Conservation (phyloP, 2,329 filamentous ascomycete genomes). For the Celoporthe dispersa region DNA sequence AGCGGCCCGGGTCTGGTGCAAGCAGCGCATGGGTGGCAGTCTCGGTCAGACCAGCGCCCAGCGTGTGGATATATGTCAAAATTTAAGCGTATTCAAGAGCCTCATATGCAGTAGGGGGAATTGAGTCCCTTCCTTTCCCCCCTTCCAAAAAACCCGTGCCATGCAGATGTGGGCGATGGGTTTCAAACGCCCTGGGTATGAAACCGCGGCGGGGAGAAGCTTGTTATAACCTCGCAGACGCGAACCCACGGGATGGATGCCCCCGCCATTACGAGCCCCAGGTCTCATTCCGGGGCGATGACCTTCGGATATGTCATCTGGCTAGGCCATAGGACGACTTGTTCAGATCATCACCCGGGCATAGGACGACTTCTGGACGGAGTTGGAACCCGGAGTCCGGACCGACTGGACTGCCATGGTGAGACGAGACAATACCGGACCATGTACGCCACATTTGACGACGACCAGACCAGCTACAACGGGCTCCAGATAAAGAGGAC, state of each 20-base stretch:
- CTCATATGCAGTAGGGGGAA: not conserved
- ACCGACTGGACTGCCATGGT: not conserved
- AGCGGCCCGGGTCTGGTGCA: not conserved
- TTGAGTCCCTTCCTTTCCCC: not conserved
- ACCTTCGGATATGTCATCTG: not conserved
- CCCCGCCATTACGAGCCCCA: not conserved
- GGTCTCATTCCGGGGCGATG: not conserved
- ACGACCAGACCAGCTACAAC: not conserved
- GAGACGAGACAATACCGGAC: not conserved
- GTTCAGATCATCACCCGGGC: not conserved
- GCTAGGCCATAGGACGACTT: not conserved
- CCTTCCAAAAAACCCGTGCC: constrained; percentile 6
- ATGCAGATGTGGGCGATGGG: constrained; percentile 13
- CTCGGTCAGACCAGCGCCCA: too few species aligned
- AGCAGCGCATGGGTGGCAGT: not conserved
- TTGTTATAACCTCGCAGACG: not conserved
- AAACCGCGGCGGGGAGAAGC: constrained; percentile 3
- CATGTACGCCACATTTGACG: not conserved
- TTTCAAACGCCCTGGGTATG: constrained; percentile 19
- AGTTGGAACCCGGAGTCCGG: not conserved
- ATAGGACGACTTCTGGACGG: not conserved
- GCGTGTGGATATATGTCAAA: constrained; percentile 8
- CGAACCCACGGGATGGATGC: not conserved
- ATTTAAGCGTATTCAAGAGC: constrained; percentile 24
- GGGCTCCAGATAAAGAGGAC: not conserved